Percentiles rank a stretch among this genome's conserved stretches.
These are phyloP conservation scores for Sanghuangporus baumii DNA, from an alignment of 1,284 basidiomycete genomes.

Conservation along the genomic window DNA sequence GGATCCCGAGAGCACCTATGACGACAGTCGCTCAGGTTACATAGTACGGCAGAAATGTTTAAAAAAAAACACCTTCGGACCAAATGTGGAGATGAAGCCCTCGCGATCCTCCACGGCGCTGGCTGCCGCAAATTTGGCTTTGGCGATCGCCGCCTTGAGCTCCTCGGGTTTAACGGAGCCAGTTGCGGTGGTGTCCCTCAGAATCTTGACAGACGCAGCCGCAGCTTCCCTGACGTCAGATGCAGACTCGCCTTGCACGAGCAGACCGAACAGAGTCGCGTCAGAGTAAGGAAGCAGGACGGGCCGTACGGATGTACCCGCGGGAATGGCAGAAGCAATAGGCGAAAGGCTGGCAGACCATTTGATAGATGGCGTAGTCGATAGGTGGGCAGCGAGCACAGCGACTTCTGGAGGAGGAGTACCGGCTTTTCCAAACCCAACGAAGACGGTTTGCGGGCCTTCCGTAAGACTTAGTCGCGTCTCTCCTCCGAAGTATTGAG, in stretches of 20 bases:
- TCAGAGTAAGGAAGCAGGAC: constrained; percentile 87
- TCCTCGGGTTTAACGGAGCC: constrained; percentile 60
- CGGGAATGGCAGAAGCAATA: constrained; percentile 50
- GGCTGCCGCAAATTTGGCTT: constrained; percentile 83
- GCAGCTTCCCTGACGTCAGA: constrained; percentile 60
- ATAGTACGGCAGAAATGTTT: constrained; percentile 17
- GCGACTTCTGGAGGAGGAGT: constrained; percentile 65
- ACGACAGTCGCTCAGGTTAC: constrained; percentile 1
- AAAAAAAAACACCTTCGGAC: constrained; percentile 47
- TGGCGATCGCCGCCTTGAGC: constrained; percentile 75
- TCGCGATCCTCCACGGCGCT: constrained; percentile 61
- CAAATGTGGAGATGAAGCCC: constrained; percentile 60
- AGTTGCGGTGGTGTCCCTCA: constrained; percentile 51
- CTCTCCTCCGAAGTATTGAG: constrained; percentile 83
- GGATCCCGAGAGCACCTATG: constrained; percentile 54
- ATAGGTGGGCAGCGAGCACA: constrained; percentile 74
- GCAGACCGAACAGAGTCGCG: constrained; percentile 77
- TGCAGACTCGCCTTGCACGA: constrained; percentile 60
- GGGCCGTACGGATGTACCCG: constrained; percentile 55
- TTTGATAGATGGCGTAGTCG: constrained; percentile 71
- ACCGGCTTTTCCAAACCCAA: constrained; percentile 72
- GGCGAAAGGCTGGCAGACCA: constrained; percentile 76
- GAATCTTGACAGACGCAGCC: constrained; percentile 58
- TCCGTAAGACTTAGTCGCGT: constrained; percentile 60
- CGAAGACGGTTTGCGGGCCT: constrained; percentile 71